These are phyloP conservation scores for Ceratocystis alfenasii DNA, from an alignment of 2,329 filamentous ascomycete genomes.

Conservation along the genomic window DNA sequence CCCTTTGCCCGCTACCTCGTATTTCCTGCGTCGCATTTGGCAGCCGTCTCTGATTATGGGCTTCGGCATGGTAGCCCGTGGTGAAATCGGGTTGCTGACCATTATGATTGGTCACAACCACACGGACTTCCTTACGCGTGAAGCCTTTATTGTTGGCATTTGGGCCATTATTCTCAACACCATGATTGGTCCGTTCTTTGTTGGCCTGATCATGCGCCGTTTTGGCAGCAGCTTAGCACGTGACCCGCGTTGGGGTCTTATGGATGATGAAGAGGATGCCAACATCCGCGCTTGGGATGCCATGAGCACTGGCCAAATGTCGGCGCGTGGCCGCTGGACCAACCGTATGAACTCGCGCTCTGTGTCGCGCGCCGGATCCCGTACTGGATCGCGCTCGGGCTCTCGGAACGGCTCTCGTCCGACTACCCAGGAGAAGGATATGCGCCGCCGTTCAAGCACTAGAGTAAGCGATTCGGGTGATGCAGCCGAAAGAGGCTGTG, in stretches of 20 bases:
- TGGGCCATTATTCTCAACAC: constrained; percentile 48
- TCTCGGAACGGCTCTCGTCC: not conserved
- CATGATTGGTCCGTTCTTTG: constrained; percentile 40
- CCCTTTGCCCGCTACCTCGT: constrained; percentile 1
- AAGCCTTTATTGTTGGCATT: constrained; percentile 41
- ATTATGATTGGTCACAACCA: constrained; percentile 26
- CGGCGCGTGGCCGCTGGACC: constrained; percentile 13
- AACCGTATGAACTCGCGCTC: constrained; percentile 19
- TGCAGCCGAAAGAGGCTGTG: not conserved
- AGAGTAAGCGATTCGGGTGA: not conserved
- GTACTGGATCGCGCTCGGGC: constrained; percentile 2
- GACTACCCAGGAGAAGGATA: not conserved
- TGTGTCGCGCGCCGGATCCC: constrained; percentile 12
- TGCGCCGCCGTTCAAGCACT: not conserved
- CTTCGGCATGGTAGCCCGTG: constrained; percentile 47
- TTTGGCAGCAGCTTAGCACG: constrained; percentile 7
- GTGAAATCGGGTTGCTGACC: constrained; percentile 51
- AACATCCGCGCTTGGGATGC: constrained; percentile 16
- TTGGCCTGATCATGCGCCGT: constrained; percentile 36
- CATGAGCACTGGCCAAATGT: constrained; percentile 8
- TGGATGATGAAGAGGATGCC: constrained; percentile 4
- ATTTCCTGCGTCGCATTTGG: constrained; percentile 26
- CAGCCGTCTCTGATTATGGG: constrained; percentile 45
- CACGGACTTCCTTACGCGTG: constrained; percentile 40
- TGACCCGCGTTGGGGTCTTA: constrained; percentile 18